Base-by-base conservation (phyloP, 176 grass and related monocot species). In the Oryza glaberrima region DNA sequence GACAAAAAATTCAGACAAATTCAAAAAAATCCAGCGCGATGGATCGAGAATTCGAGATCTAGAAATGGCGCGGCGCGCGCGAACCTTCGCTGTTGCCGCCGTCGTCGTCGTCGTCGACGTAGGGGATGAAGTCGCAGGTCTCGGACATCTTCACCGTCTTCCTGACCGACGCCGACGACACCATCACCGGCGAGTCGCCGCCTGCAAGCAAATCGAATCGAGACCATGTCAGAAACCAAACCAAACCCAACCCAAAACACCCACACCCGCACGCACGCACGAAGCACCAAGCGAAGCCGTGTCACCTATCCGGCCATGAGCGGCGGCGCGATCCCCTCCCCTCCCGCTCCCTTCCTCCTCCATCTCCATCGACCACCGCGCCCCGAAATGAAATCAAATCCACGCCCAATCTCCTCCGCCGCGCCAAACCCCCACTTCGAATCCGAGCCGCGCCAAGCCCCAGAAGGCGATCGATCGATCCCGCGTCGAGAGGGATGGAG, bases 101-200 rank as follows among this genome's bases (percentile, higher is more conserved):
- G 25, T 25, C 0, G 44, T 1, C 34, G 19, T 2, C 38, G 38
- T 40, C 79, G 12, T 1, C 17, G 45, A 7, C 65, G 75, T 26
- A 64, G 56, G 69, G 65, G 73, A 89, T 89, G 86, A 82, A 66
- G 74, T 85, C 77, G 43, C 51, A 63, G 9, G 56, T 83, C 14
- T 87, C 88, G 4, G 77, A 64, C 88, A 93, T 78, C 79, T 76
- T 73, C 70, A 89, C 86, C 49, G 80, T 85, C 88, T 83, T 91
- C 81, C 77, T 80, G 3, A 64, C 76, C 61, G 63, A 63, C 68
- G 49, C 26, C 46, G 71, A 0, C 28, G 14, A 26, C 26, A 26
- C 26, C 26, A 26, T 26, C 26, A 26, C 60, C 41, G 61, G 44
- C 38, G 51, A 68, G 16, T 11, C 2, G 54, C 13, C 9, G 32